Base-by-base conservation (phyloP, 2,329 filamentous ascomycete genomes). In the Alternaria novae-zelandiae region DNA sequence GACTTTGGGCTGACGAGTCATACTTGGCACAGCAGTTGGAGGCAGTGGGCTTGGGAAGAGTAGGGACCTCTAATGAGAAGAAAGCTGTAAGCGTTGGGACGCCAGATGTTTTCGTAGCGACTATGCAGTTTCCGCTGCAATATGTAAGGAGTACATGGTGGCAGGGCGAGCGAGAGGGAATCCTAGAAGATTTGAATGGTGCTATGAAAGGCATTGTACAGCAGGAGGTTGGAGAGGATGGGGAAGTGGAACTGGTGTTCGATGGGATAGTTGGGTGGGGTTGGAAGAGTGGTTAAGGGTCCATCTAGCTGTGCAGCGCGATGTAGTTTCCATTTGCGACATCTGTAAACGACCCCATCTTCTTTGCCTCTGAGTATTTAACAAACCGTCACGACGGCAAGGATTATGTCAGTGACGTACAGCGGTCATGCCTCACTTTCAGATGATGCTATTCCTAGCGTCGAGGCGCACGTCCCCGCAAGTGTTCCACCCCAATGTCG, bases 111-210 rank as follows among this genome's bases (percentile, higher is more conserved):
- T 71, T 67, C 12, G 51, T 64, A 25, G 66, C 61, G 21, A 63
- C 56, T 5, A 71, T 76, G 67, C 45, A 49, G 28, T 64, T 75
- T 59, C 64, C 68, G 46, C 32, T 76, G 23, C 44, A 26, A 4
- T 26, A 73, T 36, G 25, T 77, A 21, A 56, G 44, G 49, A 49
- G 26, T 51, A 56, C 30, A 21, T 73, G 70, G 74, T 57, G 57
- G 5, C 68, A 72, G 59, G 59, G 54, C 23, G 61, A 66, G 63
- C 70, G 64, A 57, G 63, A 65, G 11, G 51, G 54, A 36, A 54
- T 54, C 41, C 3, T 66, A n/a, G 51, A 57, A 53, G 57, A 59
- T 28, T 45, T 71, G n/a, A 54, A 30, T 46, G 47, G 68, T 15
- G 41, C 59, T 23, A 46, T 50, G 25, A 63, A 67, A 62, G 26